Base-by-base conservation (phyloP, 2,329 filamentous ascomycete genomes). In the Aphanoascus verrucosus region DNA sequence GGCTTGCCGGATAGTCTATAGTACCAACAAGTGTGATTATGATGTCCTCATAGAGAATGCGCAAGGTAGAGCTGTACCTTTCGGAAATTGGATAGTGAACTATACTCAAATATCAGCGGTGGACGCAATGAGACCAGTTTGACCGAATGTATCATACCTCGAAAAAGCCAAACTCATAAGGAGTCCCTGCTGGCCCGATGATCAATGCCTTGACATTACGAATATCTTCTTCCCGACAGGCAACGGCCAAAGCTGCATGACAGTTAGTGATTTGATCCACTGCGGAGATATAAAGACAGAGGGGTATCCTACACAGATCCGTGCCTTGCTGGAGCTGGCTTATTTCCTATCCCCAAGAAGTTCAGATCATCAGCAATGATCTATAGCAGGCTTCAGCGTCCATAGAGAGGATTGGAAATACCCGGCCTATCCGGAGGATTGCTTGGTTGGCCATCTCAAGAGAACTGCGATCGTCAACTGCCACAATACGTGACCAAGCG, bases 121-220 rank as follows among this genome's bases (percentile, higher is more conserved):
- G 7, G 14, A n/a, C 20, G 12, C 7, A n/a, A 9, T 44, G 19
- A 5, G 9, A 52, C 32, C 19, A 28, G 23, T 28, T 28, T 42
- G 12, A 12, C 8, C 14, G 28, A 42, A 12, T 19, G 8, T 19
- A 52, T 66, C 76, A 56, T 68, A 93, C 89, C 78, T 97, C 89
- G 65, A 94, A 97, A 72, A 96, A 96, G 2, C 93, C 93, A 65
- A 94, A 96, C 69, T 96, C 90, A 69, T 98, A 98, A 0, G 91
- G 90, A 0, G 90, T 94, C 62, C 93, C 90, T 59, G 91, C 88
- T 20, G 93, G 91, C 0, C 93, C 93, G 60, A 97, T 82, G 63
- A 97, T 91, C 58, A 97, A 70, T 47, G 90, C 88, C 65, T 83
- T 85, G 48, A 97, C 84, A 66, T 88, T 85, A 53, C 90, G 85